Conservation (phyloP, 495 filamentous ascomycete genomes). For the Parmelia sp. region DNA sequence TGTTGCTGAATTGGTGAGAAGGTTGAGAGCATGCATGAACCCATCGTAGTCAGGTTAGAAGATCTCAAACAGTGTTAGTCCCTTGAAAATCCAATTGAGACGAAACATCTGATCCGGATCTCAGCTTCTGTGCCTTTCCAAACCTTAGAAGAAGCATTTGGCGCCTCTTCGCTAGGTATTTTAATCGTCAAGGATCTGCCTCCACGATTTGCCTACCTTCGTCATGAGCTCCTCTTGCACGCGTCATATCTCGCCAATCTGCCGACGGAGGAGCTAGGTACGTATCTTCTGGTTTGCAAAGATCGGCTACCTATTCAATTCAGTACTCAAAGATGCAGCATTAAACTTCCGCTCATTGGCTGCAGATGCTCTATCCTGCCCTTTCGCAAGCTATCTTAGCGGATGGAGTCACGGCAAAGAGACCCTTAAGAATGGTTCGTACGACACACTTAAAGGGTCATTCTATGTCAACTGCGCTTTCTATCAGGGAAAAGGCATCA, state of each 20-base stretch:
- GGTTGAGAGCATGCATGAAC: neutral
- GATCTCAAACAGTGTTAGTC: constrained; percentile 41
- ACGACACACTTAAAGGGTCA: constrained; percentile 90
- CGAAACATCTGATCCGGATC: constrained; percentile 1
- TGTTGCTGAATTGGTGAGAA: neutral
- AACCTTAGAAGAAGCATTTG: constrained; percentile 78
- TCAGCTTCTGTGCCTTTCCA: constrained; percentile 66
- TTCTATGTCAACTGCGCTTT: constrained; percentile 97
- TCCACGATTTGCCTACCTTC: constrained; percentile 56
- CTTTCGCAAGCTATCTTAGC: constrained; percentile 51
- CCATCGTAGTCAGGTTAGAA: constrained; percentile 48
- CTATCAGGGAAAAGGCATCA: constrained; percentile 62
- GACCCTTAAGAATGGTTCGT: constrained; percentile 81
- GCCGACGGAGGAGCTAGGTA: constrained; percentile 65
- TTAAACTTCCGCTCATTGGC: neutral
- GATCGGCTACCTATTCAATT: neutral
- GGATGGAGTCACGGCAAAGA: constrained; percentile 75
- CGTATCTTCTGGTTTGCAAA: constrained; percentile 13
- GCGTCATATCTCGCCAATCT: constrained; percentile 86
- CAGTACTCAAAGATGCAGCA: no score
- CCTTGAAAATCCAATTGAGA: constrained; percentile 23
- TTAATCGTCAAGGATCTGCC: constrained; percentile 85
- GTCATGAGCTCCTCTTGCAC: constrained; percentile 71
- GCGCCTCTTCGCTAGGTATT: constrained; percentile 85
- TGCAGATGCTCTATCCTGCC: constrained; percentile 41